Evolutionary conservation across 805 yeast genomes (phyloP), one percentile per base, ranked within the genome.

Genomic region (Tetrapisispora fleetii): DNA sequence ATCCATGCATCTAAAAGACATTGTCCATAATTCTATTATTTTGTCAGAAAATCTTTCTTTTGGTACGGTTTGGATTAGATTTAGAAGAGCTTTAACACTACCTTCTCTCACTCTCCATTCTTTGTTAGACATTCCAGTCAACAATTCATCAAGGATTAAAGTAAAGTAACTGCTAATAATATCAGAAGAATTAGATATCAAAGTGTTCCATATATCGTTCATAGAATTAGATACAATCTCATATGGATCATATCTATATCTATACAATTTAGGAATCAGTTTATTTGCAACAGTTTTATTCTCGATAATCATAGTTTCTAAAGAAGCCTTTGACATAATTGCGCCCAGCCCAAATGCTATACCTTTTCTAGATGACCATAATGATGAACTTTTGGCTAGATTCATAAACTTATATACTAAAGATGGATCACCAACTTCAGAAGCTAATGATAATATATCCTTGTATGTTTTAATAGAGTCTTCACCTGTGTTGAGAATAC

Each of bases 31-130:
- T 5, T 79, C 80, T 50, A 85, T 83, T 50, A 84, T 58, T 10
- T 68, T 59, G 11, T 59, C 54, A 36, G 77, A 77, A 56, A 82
- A 83, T 14, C 62, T 67, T 11, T 76, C 79, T 40, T 55, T 43
- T 0, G 81, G 73, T 24, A 76, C 72, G n/a, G 80, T 73, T 52
- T 81, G 84, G 14, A 93, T 64, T 18, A 91, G 65, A 54, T 87
- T 89, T 32, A 77, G 69, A 48, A 86, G 64, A 0, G 89, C 96
- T 10, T 76, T 62, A 0, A 91, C 73, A 62, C 93, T 79, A 0
- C 96, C 96, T 60, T 91, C 93, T 55, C 99, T 75, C 0, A 83
- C 86, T 56, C 98, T 76, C 97, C 98, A 93, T 64, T 93, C 97
- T 47, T 82, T 77, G 50, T 79, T 79, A 1, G 88, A 83, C 82